Evolutionary conservation across 306 rosid species (phyloP), one percentile per base, ranked within the genome.

Genomic region (Pueraria montana): DNA sequence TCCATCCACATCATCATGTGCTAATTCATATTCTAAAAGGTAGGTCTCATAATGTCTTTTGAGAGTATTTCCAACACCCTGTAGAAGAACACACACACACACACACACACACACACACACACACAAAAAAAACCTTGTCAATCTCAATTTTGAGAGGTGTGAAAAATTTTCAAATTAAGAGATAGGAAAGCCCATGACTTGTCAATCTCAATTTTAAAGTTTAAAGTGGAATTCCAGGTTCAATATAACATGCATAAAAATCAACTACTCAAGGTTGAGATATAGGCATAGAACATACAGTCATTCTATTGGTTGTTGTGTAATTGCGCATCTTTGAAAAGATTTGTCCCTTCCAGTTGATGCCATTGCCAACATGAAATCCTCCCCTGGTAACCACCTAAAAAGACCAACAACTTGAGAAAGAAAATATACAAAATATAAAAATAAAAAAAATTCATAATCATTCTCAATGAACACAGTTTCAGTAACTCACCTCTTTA

Each of bases 311-410:
- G 75, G 99, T 94, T 91, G 93, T 85, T 43, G 99, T 96, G 89
- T 91, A 96, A 85, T 96, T 94, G 80, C 95, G 97, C 98, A 96
- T 96, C 90, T 96, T 96, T 27, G 99, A 96, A 90, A 96, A 96
- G 79, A 96, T 96, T 87, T 96, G 99, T 72, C 99, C 99, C 89
- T 96, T 96, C 99, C 99, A 96, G 88, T 96, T 96, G 92, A 96
- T 96, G 82, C 98, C 99, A 77, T 96, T 96, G 81, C 98, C 99
- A 74, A 96, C 99, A 77, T 96, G 98, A 89, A 96, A 96, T 82
- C 99, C 99, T 74, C 99, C 99, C 86, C 99, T 89, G 3, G 99
- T 94, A 58, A 94, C 99, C 90, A 96, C 99, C 99, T 95, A 82
- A 65, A 55, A 66, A 62, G 43, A 73, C 74, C 65, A 86, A 61